Percentiles rank a stretch among this genome's conserved stretches.
phyloP scores from a whole-genome alignment of 805 yeast species.

The Teunomyces panamensis region DNA sequence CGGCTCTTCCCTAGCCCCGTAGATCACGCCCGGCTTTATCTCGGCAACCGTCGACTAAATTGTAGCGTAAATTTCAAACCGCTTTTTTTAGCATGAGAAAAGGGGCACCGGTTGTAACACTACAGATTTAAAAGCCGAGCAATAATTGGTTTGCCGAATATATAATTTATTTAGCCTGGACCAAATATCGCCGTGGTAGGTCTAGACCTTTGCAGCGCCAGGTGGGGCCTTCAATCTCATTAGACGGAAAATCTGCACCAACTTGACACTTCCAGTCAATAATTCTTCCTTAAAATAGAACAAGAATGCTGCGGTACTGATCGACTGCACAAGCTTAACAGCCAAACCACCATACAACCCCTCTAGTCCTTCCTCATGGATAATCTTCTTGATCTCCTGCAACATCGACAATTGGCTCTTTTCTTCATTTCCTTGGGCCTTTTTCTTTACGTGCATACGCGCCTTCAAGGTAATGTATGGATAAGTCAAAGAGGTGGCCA shows the following conservation, averaged over 20 bases:
- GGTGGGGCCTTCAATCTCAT: constrained; percentile 18
- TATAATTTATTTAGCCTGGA: background rate
- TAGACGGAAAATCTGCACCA: constrained; percentile 44
- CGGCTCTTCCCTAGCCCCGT: too few species aligned
- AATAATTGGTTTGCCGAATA: background rate
- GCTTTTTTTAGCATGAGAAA: background rate
- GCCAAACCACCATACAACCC: constrained; percentile 81
- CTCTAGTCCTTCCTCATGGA: constrained; percentile 65
- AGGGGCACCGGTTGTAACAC: background rate
- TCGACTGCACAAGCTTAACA: constrained; percentile 79
- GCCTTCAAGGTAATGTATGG: constrained; percentile 90
- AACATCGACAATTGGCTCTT: constrained; percentile 38
- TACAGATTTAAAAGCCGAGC: background rate
- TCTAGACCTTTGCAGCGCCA: background rate
- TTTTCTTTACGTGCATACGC: constrained; percentile 72
- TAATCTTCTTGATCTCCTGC: constrained; percentile 55
- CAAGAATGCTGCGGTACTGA: constrained; percentile 83
- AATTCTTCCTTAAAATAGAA: constrained; percentile 89
- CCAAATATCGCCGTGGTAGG: background rate
- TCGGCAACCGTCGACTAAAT: too few species aligned
- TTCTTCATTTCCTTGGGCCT: constrained; percentile 19
- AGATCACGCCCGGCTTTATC: too few species aligned
- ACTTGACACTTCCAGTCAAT: constrained; percentile 52
- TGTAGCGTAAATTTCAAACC: background rate
- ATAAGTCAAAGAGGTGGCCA: constrained; percentile 86